Evolutionary conservation across 2,329 filamentous ascomycete genomes (phyloP).

Genomic region (Ploettnerulaceae sp.): DNA sequence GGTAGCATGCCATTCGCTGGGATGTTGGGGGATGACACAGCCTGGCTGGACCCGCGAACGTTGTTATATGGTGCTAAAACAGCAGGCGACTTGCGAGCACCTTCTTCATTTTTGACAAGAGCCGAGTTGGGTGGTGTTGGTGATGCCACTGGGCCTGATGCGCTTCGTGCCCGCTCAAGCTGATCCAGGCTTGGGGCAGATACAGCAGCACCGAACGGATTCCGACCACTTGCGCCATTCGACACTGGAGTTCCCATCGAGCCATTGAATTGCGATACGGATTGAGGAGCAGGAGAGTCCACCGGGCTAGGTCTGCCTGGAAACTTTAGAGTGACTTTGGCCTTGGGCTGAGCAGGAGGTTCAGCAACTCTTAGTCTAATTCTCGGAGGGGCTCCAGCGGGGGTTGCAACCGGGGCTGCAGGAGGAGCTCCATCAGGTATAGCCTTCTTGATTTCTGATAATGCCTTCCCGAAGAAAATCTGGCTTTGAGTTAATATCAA

Average conservation of each 20-base stretch:
- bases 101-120: slow-evolving; percentile 38
- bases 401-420: not conserved
- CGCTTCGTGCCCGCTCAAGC: slow-evolving; percentile 31
- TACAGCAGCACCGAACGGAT: slow-evolving; percentile 27
- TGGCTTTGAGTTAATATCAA: slow-evolving; percentile 36
- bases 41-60: slow-evolving; percentile 39
- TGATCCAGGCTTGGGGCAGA: slow-evolving; percentile 28
- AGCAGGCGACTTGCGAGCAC: slow-evolving; percentile 30
- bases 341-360: slow-evolving; percentile 42
- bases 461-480: slow-evolving; percentile 62
- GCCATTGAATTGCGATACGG: slow-evolving; percentile 43
- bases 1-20: slow-evolving; percentile 29
- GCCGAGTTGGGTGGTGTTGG: slow-evolving; percentile 31
- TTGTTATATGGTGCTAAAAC: slow-evolving; percentile 21
- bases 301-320: slow-evolving; percentile 53
- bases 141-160: slow-evolving; percentile 31
- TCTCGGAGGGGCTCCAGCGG: slow-evolving; percentile 39
- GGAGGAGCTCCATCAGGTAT: slow-evolving; percentile 69
- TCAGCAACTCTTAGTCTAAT: slow-evolving; percentile 68
- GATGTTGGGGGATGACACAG: slow-evolving; percentile 26
- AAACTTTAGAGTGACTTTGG: slow-evolving; percentile 70
- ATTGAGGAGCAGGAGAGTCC: slow-evolving; percentile 48
- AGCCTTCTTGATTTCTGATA: slow-evolving; percentile 66
- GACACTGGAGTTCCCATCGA: slow-evolving; percentile 22
- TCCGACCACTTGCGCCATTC: slow-evolving; percentile 29